Conservation (phyloP, 2,329 filamentous ascomycete genomes). For the Hirsutella minnesotensis region DNA sequence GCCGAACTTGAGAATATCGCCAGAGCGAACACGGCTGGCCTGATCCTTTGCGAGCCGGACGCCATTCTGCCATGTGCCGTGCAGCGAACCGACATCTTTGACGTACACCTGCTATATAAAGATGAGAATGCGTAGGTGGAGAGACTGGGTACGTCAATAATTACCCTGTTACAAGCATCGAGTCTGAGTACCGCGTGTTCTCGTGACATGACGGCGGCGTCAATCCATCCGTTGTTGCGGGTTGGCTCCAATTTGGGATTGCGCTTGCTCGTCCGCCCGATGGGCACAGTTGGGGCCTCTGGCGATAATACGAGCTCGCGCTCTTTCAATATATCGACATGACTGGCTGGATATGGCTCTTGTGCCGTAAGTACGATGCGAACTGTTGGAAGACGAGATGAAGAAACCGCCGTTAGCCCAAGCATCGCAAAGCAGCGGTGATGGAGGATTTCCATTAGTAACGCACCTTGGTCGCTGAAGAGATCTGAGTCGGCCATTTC, state of each 20-base stretch:
- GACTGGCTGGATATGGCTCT: constrained; percentile 8
- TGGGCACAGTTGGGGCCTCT: constrained; percentile 15
- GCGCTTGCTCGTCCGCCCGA: constrained; percentile 34
- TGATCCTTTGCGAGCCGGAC: constrained; percentile 9
- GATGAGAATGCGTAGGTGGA: background rate
- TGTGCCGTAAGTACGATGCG: constrained; percentile 17
- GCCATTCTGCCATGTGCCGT: constrained; percentile 38
- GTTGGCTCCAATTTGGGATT: constrained; percentile 19
- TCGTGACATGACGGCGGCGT: constrained; percentile 61
- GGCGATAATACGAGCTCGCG: constrained; percentile 20
- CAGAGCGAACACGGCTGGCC: constrained; percentile 10
- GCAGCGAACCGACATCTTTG: constrained; percentile 36
- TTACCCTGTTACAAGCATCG: constrained; percentile 31
- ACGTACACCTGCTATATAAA: constrained; percentile 29
- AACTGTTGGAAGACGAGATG: constrained; percentile 14
- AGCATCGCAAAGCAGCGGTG: too few relatives aligned
- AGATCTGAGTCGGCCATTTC: too few relatives aligned
- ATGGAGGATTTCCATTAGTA: too few relatives aligned
- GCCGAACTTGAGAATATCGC: constrained; percentile 24
- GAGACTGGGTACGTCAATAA: constrained; percentile 4
- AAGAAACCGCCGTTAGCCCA: too few relatives aligned
- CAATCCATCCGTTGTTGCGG: constrained; percentile 51
- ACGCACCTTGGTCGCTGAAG: too few relatives aligned
- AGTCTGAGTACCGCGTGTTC: constrained; percentile 47
- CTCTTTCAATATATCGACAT: constrained; percentile 9